A percentile compares a stretch with the other conserved stretches of the same genome.
These are phyloP conservation scores for Cladophialophora carrionii DNA, from an alignment of 2,329 filamentous ascomycete species.

Conservation along the genomic window DNA sequence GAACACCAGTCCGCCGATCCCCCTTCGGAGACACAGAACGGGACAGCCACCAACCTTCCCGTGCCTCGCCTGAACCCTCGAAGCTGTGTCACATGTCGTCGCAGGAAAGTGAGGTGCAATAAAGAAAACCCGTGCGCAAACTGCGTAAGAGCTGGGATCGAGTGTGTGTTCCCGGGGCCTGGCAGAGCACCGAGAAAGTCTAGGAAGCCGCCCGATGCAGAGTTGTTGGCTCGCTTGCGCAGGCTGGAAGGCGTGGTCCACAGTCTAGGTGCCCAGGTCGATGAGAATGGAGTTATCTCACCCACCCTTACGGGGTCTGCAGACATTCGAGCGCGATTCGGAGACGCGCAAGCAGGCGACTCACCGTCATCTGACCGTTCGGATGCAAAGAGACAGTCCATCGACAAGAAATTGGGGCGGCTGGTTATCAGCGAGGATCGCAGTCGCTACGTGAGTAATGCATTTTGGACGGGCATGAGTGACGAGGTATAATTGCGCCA, in stretches of 20 bases:
- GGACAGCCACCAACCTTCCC: slow-evolving; percentile 5
- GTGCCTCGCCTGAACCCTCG: slow-evolving; percentile 43
- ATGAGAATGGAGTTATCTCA: slow-evolving; percentile 39
- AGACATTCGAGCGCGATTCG: slow-evolving; percentile 27
- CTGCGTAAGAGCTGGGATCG: slow-evolving; percentile 55
- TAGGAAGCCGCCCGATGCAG: slow-evolving; percentile 62
- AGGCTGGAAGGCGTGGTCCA: slow-evolving; percentile 65
- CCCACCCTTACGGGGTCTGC: slow-evolving; percentile 24
- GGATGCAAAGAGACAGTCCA: slow-evolving; percentile 29
- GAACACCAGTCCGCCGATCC: not conserved
- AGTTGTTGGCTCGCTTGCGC: slow-evolving; percentile 61
- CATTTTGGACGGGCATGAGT: slow-evolving; percentile 63
- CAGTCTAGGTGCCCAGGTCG: slow-evolving; percentile 56
- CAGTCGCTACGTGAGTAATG: slow-evolving; percentile 65
- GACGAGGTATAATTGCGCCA: slow-evolving; percentile 55
- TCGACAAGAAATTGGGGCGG: slow-evolving; percentile 58
- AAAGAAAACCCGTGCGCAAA: slow-evolving; percentile 54
- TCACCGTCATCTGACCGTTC: slow-evolving; percentile 26
- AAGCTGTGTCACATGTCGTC: slow-evolving; percentile 54
- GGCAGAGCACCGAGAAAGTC: slow-evolving; percentile 63
- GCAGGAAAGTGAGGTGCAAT: slow-evolving; percentile 54
- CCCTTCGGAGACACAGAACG: not conserved
- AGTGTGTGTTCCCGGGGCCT: slow-evolving; percentile 66
- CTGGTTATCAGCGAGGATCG: slow-evolving; percentile 63
- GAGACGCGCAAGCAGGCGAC: slow-evolving; percentile 18